phyloP scores from a whole-genome alignment of 495 filamentous ascomycete species.

The Penicillium subrubescens region DNA sequence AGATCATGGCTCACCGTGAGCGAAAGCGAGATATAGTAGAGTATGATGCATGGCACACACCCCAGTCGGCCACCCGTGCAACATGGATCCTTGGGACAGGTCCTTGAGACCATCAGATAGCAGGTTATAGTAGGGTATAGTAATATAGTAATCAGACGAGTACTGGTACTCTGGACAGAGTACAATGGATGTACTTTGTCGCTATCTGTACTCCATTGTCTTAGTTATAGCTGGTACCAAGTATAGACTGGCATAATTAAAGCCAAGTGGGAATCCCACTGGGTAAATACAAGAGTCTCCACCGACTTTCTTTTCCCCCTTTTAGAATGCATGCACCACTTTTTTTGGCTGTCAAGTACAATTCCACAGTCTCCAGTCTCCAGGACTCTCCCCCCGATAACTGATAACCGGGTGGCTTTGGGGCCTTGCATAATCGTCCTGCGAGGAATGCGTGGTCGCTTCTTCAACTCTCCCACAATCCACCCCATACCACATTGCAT shows the following conservation, averaged over 20 bases:
- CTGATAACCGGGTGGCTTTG: constrained; percentile 1
- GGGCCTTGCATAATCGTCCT: constrained; percentile 12
- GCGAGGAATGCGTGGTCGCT: constrained; percentile 12
- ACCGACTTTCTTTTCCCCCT: constrained; percentile 9
- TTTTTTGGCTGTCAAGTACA: neutral
- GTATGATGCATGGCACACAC: constrained; percentile 13
- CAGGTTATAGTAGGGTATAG: neutral
- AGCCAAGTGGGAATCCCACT: constrained; percentile 6
- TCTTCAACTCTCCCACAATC: neutral
- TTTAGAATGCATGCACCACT: neutral
- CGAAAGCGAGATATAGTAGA: neutral
- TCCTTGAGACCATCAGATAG: constrained; percentile 7
- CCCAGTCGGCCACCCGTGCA: constrained; percentile 1
- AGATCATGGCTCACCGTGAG: neutral
- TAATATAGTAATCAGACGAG: too few relatives aligned
- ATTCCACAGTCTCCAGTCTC: neutral
- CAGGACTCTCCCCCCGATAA: neutral
- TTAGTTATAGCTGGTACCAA: neutral
- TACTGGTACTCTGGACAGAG: neutral
- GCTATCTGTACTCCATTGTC: neutral
- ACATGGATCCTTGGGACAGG: constrained; percentile 6
- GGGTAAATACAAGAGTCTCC: neutral
- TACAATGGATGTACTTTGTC: neutral
- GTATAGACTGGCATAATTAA: constrained; percentile 1
- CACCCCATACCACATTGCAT: neutral